Base-by-base conservation (phyloP, 2,329 filamentous ascomycete species). In the Scedosporium minutisporum region DNA sequence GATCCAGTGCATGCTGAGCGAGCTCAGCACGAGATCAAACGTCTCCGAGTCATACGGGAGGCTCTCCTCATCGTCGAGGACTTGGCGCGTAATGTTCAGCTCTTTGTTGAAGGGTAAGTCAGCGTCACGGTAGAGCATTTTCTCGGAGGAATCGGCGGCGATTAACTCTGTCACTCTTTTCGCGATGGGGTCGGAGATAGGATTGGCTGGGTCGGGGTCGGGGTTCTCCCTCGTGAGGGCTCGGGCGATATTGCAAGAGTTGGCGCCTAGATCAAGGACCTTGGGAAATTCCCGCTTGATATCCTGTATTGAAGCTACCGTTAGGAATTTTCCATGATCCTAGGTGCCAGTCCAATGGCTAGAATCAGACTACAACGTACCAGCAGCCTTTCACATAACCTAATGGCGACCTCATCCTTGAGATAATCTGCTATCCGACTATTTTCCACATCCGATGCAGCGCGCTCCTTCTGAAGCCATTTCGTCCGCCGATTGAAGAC, bases 1-100 rank as follows among this genome's bases (percentile, higher is more conserved):
- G 80, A 97, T 89, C 95, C 95, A 99, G 76, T 99, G 95, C 72
- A 99, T 80, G 63, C 89, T 93, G 64, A 96, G 78, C 63, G 89
- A 96, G 71, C 91, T 96, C 65, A 99, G 79, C 10, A 97, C 90
- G 5, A 96, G 86, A 72, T 97, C 93, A 73, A 97, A 97, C 3
- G 87, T 86, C 66, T 87, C 83, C 4, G 89, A 78, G 58, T 84
- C 84, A 72, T 88, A 97, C 0, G 91, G 91, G 0, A 97, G 77
- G 2, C 84, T 82, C 62, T 93, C 91, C 60, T 89, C 86, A 66
- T 89, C 84, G 0, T 82, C 76, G n/a, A 97, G 79, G 4, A 96
- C 86, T 48, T 90, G 81, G 18, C 93, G 86, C 3, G 82, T 86
- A 66, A 97, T 86, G 53, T 85, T 78, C 64, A 96, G 81, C 27